Conservation (phyloP, 2,329 filamentous ascomycete species). For the Gnomoniopsis smithogilvyi region DNA sequence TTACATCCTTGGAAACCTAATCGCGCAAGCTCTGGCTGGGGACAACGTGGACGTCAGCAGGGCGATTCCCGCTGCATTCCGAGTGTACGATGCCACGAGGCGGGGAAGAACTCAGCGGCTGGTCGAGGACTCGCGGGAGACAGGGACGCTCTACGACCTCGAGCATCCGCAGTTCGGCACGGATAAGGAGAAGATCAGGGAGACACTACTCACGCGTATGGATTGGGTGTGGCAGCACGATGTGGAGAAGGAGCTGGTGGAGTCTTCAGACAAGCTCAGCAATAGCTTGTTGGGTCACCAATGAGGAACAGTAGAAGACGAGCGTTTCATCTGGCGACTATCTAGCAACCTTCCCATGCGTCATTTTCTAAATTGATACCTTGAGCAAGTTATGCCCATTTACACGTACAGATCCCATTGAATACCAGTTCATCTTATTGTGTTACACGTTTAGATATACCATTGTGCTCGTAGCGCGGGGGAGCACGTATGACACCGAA, state of each 20-base stretch:
- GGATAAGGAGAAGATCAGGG: conserved; percentile 15
- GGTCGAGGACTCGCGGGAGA: conserved; percentile 46
- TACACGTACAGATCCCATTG: no score
- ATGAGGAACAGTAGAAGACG: not conserved
- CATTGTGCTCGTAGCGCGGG: no score
- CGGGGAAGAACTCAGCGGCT: conserved; percentile 46
- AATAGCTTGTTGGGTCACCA: not conserved
- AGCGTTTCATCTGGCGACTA: not conserved
- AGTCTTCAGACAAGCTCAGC: conserved; percentile 4
- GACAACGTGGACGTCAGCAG: conserved; percentile 24
- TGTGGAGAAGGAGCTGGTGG: conserved; percentile 5
- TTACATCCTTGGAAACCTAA: conserved; percentile 18
- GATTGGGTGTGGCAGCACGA: conserved; percentile 17
- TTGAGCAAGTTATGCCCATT: no score
- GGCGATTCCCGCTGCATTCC: conserved; percentile 45
- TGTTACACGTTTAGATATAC: no score
- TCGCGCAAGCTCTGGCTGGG: conserved; percentile 14
- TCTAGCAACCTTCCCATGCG: not conserved
- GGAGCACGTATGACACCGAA: no score
- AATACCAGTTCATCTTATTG: no score
- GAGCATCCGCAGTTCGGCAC: conserved; percentile 11
- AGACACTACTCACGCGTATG: conserved; percentile 16
- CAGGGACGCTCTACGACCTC: conserved; percentile 39
- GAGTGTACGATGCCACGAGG: conserved; percentile 37
- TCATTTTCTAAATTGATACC: not conserved